Evolutionary conservation across 768 basidiomycete species (phyloP).

Genomic region (Lactarius trivialis): DNA sequence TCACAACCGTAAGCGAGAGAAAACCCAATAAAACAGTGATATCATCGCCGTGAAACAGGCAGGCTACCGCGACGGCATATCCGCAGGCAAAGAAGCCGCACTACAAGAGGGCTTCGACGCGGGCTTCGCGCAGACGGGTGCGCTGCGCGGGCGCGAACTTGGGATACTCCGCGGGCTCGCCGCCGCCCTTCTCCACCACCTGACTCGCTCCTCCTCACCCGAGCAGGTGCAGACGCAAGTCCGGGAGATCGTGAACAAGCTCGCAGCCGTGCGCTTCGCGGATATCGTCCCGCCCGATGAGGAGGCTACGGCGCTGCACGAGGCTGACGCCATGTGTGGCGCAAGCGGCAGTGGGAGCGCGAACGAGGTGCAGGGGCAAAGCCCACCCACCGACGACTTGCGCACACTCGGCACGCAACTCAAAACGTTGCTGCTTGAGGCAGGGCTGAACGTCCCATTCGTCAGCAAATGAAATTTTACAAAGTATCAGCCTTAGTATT

Average conservation of each 20-base stretch:
- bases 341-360: background rate
- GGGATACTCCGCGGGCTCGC: constrained; percentile 71
- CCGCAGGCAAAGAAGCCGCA: constrained; percentile 79
- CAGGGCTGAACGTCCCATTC: constrained; percentile 4
- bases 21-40: background rate
- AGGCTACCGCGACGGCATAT: constrained; percentile 96
- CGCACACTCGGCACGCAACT: constrained; percentile 4
- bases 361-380: background rate
- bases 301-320: constrained; percentile 43
- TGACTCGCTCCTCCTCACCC: constrained; percentile 12
- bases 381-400: constrained; percentile 3
- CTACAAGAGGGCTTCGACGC: constrained; percentile 88
- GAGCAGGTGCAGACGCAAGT: background rate
- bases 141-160: constrained; percentile 67
- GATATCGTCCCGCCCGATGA: constrained; percentile 58
- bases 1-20: constrained; percentile 37
- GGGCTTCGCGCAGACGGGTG: constrained; percentile 69
- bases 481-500: no score
- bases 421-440: background rate
- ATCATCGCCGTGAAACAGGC: constrained; percentile 40
- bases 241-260: constrained; percentile 46
- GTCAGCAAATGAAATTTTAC: no score
- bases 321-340: background rate
- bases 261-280: constrained; percentile 56
- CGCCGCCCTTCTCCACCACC: constrained; percentile 28